Evolutionary conservation across 2,329 filamentous ascomycete species (phyloP).

Genomic region (Botryosphaeria dothidea): DNA sequence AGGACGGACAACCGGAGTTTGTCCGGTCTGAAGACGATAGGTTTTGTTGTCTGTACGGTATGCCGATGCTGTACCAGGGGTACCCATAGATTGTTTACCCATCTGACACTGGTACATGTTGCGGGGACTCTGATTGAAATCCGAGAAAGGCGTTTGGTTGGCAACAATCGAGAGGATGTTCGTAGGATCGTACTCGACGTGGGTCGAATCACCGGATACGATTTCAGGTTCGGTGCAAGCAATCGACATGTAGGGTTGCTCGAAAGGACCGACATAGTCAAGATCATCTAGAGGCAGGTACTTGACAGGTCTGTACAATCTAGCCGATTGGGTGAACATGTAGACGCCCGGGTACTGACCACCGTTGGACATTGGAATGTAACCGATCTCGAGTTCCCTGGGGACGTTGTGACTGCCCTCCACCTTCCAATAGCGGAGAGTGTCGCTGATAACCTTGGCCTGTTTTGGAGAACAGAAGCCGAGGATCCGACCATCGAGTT

Average conservation of each 20-base stretch:
- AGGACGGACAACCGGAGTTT: constrained; percentile 89
- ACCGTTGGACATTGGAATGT: constrained; percentile 81
- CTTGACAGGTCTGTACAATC: constrained; percentile 90
- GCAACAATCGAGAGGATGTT: constrained; percentile 97
- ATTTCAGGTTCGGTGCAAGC: constrained; percentile 88
- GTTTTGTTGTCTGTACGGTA: constrained; percentile 97
- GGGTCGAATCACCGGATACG: constrained; percentile 82
- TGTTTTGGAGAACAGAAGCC: constrained; percentile 88
- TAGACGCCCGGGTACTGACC: constrained; percentile 97
- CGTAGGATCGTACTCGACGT: constrained; percentile 91
- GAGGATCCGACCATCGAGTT: constrained; percentile 85
- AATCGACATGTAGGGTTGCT: constrained; percentile 98
- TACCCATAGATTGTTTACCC: constrained; percentile 99
- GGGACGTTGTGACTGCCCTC: constrained; percentile 80
- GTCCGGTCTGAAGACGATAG: constrained; percentile 91
- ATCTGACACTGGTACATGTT: constrained; percentile 99
- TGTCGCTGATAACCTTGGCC: constrained; percentile 79
- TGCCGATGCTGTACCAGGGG: constrained; percentile 78
- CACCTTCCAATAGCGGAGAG: constrained; percentile 93
- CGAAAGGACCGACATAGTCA: constrained; percentile 88
- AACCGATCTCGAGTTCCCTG: constrained; percentile 83
- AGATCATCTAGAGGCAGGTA: constrained; percentile 83
- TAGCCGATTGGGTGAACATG: constrained; percentile 81
- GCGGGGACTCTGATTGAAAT: constrained; percentile 97
- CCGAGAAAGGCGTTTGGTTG: constrained; percentile 98